phyloP scores from a whole-genome alignment of 805 yeast genomes.

The Vanderwaltozyma yarrowii region DNA sequence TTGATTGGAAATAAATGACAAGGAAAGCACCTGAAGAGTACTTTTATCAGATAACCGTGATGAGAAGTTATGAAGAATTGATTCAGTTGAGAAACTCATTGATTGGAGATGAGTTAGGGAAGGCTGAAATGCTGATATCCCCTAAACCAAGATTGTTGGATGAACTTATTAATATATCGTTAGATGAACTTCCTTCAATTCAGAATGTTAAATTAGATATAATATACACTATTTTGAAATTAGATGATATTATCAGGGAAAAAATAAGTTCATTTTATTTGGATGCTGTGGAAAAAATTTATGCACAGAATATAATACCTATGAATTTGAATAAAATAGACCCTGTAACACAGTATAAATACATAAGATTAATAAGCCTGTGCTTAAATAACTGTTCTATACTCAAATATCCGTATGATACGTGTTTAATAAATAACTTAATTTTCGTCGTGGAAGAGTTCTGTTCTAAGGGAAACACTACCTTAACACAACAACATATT shows the following conservation, averaged over 20 bases:
- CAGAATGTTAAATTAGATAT: constrained; percentile 16
- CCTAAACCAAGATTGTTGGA: constrained; percentile 3
- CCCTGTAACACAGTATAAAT: constrained; percentile 9
- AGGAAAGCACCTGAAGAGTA: too few relatives aligned
- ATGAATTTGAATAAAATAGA: constrained; percentile 6
- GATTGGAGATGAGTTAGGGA: constrained; percentile 16
- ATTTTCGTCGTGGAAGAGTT: too few relatives aligned
- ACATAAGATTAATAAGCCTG: constrained; percentile 12
- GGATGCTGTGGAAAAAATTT: constrained; percentile 8
- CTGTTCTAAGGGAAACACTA: neutral
- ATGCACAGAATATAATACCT: constrained; percentile 5
- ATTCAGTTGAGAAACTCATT: constrained; percentile 6
- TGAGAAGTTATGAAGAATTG: constrained; percentile 2
- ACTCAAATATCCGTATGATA: too few relatives aligned
- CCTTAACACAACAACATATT: neutral
- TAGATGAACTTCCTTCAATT: neutral
- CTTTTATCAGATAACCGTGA: neutral
- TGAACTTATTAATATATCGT: constrained; percentile 4
- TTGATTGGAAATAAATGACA: neutral
- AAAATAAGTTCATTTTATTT: constrained; percentile 12
- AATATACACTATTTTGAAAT: constrained; percentile 10
- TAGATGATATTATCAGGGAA: constrained; percentile 14
- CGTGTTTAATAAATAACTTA: too few relatives aligned
- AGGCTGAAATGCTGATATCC: constrained; percentile 7
- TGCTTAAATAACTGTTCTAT: neutral